These are phyloP conservation scores for Gymnopus androsaceus DNA, from an alignment of 1,284 basidiomycete genomes.

Conservation along the genomic window DNA sequence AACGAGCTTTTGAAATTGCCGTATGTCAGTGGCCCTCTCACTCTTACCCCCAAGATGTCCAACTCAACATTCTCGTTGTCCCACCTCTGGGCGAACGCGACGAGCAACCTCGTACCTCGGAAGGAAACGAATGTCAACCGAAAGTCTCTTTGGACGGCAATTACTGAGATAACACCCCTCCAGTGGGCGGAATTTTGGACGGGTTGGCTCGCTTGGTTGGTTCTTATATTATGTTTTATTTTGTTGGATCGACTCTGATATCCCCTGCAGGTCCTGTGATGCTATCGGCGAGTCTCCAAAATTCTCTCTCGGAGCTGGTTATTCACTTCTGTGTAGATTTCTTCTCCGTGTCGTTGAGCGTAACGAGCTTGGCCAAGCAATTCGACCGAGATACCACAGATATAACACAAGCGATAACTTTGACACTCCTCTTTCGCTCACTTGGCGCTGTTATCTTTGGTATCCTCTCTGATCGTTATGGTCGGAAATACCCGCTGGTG, in stretches of 20 bases:
- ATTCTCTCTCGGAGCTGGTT: no score
- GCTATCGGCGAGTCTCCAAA: no score
- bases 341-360: conserved; percentile 79
- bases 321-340: no score
- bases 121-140: conserved; percentile 8
- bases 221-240: conserved; percentile 15
- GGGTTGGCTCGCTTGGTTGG: conserved; percentile 43
- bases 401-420: conserved; percentile 83
- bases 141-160: conserved; percentile 40
- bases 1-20: no score
- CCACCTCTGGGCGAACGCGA: conserved; percentile 1
- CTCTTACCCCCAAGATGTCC: no score
- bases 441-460: conserved; percentile 60
- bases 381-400: conserved; percentile 49
- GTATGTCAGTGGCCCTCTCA: no score
- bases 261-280: conserved; percentile 66
- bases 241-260: background rate
- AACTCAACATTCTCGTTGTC: background rate
- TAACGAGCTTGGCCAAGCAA: conserved; percentile 54
- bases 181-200: conserved; percentile 62
- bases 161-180: conserved; percentile 41
- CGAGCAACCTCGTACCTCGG: conserved; percentile 15
- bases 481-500: conserved; percentile 24
- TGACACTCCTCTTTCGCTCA: conserved; percentile 90
- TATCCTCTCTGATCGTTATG: conserved; percentile 19